These are phyloP conservation scores for Asclepias syriaca DNA, from an alignment of 257 asterid genomes.

Conservation along the genomic window DNA sequence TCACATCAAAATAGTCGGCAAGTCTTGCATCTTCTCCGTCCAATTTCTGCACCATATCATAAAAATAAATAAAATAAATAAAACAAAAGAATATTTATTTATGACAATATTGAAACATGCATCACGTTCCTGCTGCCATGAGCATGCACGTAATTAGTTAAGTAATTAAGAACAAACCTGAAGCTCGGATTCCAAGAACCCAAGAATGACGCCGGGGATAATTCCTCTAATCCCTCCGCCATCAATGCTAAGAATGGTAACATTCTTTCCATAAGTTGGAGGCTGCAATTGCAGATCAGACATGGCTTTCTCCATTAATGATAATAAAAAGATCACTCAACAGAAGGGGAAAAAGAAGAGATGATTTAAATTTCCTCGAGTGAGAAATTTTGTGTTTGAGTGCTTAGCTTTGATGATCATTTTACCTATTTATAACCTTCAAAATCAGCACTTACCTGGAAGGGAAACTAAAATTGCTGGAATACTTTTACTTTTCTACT, in stretches of 20 bases:
- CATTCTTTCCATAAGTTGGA: conserved; percentile 31
- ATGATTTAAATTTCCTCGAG: too few species aligned
- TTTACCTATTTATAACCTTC: too few species aligned
- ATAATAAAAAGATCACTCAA: too few species aligned
- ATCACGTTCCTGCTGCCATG: neutral
- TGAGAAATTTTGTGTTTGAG: too few species aligned
- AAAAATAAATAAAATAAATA: neutral
- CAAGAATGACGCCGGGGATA: conserved; percentile 38
- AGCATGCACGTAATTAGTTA: too few species aligned
- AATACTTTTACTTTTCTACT: too few species aligned
- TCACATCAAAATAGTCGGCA: conserved; percentile 60
- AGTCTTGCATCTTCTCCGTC: conserved; percentile 43
- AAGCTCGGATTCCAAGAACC: conserved; percentile 36
- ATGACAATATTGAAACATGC: neutral
- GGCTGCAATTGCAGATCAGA: conserved; percentile 18
- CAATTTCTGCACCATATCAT: neutral
- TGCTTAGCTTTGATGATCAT: too few species aligned
- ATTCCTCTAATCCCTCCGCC: conserved; percentile 56
- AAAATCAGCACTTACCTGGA: too few species aligned
- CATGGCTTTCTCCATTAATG: conserved; percentile 1
- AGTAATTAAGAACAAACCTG: conserved; percentile 19
- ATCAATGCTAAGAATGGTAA: conserved; percentile 46
- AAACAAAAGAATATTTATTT: too few species aligned
- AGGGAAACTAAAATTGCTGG: too few species aligned
- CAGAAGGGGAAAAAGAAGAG: too few species aligned